Evolutionary conservation across 1,284 basidiomycete genomes (phyloP).

Genomic region (Ganoderma resinaceum): DNA sequence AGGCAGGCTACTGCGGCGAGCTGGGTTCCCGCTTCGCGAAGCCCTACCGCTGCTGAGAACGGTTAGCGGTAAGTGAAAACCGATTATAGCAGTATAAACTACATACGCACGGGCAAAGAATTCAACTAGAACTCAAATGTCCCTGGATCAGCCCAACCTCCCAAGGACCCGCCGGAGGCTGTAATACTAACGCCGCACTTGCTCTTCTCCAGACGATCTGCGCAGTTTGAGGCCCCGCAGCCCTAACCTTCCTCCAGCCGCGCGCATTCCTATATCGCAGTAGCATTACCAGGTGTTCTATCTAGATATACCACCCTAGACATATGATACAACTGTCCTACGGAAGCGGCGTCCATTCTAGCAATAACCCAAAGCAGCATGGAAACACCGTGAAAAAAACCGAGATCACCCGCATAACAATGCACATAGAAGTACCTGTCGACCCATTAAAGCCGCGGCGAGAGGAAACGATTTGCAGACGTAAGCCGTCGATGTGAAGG

Average conservation of each 20-base stretch:
- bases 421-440: background rate
- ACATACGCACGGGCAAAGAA: background rate
- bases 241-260: conserved; percentile 4
- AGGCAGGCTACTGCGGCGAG: background rate
- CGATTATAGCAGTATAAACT: background rate
- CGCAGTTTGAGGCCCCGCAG: conserved; percentile 13
- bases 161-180: background rate
- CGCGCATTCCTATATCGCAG: background rate
- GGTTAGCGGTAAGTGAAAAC: background rate
- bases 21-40: background rate
- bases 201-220: conserved; percentile 15
- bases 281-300: conserved; percentile 20
- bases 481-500: background rate
- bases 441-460: background rate
- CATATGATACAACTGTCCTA: background rate
- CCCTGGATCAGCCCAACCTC: background rate
- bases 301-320: conserved; percentile 21
- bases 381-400: background rate
- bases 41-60: background rate
- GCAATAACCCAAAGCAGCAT: background rate
- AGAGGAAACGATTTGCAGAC: background rate
- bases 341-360: background rate
- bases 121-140: background rate
- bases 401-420: background rate
- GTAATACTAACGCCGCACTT: background rate